Conservation (phyloP, 2,329 filamentous ascomycete species). For the Venturiaceae sp. region DNA sequence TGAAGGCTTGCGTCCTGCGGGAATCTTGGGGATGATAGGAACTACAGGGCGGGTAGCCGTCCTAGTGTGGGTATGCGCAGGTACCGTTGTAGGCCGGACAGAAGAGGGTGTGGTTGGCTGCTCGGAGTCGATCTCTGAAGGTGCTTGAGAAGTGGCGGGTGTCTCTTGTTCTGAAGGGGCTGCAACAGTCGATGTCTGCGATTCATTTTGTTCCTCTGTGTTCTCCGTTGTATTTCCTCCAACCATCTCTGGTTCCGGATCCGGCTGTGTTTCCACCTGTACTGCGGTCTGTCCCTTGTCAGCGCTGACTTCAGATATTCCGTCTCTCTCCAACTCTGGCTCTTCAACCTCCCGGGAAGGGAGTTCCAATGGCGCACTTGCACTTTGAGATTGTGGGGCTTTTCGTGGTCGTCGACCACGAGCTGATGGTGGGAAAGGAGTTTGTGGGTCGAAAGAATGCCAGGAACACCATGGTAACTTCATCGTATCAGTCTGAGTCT, state of each 20-base stretch:
- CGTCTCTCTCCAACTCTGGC: conserved; percentile 10
- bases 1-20: conserved; percentile 14
- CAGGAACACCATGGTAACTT: conserved; percentile 51
- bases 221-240: conserved; percentile 15
- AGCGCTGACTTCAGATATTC: not conserved
- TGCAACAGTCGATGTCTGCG: conserved; percentile 33
- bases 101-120: conserved; percentile 48
- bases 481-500: not conserved
- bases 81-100: conserved; percentile 20
- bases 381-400: conserved; percentile 12
- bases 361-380: conserved; percentile 36
- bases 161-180: conserved; percentile 42
- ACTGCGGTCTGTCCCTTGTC: conserved; percentile 11
- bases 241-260: conserved; percentile 10
- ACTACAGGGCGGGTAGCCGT: conserved; percentile 39
- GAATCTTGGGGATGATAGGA: conserved; percentile 33
- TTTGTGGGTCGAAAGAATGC: not conserved
- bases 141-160: conserved; percentile 47
- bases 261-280: conserved; percentile 6
- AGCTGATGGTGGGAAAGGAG: conserved; percentile 42
- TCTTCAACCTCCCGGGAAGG: conserved; percentile 34
- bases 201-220: conserved; percentile 22
- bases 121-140: conserved; percentile 46
- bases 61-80: conserved; percentile 21
- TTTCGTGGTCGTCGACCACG: conserved; percentile 36